Evolutionary conservation across 164 flowering plant species (phyloP).

Genomic region (Dillenia turbinata): DNA sequence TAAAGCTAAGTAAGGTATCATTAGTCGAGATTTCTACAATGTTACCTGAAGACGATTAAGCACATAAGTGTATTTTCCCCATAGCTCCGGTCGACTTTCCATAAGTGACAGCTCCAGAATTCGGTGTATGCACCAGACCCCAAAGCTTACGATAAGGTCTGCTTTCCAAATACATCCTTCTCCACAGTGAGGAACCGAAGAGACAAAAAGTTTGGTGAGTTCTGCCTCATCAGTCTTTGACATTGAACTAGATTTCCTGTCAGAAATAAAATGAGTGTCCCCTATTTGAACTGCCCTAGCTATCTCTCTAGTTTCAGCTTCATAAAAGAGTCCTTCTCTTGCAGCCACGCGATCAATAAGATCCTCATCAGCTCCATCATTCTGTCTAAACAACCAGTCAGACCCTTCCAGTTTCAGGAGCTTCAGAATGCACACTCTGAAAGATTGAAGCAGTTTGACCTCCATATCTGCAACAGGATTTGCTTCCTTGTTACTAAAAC

Average conservation of each 20-base stretch:
- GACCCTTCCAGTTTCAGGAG: slow-evolving; percentile 89
- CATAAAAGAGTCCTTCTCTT: slow-evolving; percentile 64
- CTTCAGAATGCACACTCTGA: slow-evolving; percentile 63
- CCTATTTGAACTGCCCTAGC: slow-evolving; percentile 21
- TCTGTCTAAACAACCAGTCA: slow-evolving; percentile 82
- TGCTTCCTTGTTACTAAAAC: slow-evolving; percentile 22
- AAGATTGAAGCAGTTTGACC: slow-evolving; percentile 68
- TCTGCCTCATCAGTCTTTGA: slow-evolving; percentile 39
- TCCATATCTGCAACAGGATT: slow-evolving; percentile 46
- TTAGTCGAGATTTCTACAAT: neutral
- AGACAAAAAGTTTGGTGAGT: slow-evolving; percentile 21
- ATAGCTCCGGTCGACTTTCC: slow-evolving; percentile 98
- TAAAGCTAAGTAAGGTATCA: neutral
- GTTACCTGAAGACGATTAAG: slow-evolving; percentile 97
- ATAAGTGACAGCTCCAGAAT: slow-evolving; percentile 85
- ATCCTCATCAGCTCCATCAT: slow-evolving; percentile 91
- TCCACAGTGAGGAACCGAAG: slow-evolving; percentile 76
- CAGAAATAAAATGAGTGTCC: slow-evolving; percentile 36
- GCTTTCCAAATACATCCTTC: slow-evolving; percentile 80
- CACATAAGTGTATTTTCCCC: slow-evolving; percentile 97
- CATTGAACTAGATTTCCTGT: slow-evolving; percentile 30
- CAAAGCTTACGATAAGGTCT: slow-evolving; percentile 80
- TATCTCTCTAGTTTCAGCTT: slow-evolving; percentile 55
- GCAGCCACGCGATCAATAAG: slow-evolving; percentile 84
- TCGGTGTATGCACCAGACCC: slow-evolving; percentile 95